Conservation (phyloP, 495 filamentous ascomycete species). For the Penicillium argentinense region DNA sequence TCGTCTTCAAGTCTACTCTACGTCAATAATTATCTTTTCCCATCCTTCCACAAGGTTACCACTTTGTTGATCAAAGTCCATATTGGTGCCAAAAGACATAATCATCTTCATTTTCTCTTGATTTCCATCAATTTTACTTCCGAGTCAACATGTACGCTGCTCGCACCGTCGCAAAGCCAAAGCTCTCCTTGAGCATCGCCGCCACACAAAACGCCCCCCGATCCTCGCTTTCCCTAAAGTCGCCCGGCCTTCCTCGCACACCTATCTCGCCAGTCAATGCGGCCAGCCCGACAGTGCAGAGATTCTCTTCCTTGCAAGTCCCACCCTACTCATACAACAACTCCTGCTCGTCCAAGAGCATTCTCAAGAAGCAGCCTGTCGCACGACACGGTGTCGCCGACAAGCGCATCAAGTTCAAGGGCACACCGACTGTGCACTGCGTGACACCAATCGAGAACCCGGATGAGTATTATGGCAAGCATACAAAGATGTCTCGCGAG, state of each 20-base stretch:
- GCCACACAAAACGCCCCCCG: constrained; percentile 36
- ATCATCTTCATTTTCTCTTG: constrained; percentile 7
- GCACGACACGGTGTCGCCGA: constrained; percentile 15
- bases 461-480: constrained; percentile 54
- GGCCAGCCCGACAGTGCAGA: constrained; percentile 41
- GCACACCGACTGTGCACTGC: constrained; percentile 49
- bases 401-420: constrained; percentile 49
- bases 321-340: constrained; percentile 47
- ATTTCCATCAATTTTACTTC: too few relatives aligned
- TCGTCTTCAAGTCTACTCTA: constrained; percentile 22
- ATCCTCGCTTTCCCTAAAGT: constrained; percentile 44
- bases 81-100: too few relatives aligned
- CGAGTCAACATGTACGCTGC: constrained; percentile 40
- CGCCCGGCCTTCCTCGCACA: constrained; percentile 45
- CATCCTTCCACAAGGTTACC: constrained; percentile 16
- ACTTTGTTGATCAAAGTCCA: constrained; percentile 44
- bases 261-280: constrained; percentile 44
- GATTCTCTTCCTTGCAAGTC: constrained; percentile 43
- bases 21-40: constrained; percentile 36
- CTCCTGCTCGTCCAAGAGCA: constrained; percentile 50
- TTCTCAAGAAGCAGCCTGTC: constrained; percentile 47
- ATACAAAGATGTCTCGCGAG: constrained; percentile 50
- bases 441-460: constrained; percentile 53
- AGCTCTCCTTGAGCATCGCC: constrained; percentile 51
- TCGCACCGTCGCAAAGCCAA: constrained; percentile 38